Percentiles rank a stretch among this genome's conserved stretches.
Evolutionary conservation across 805 yeast genomes (phyloP).

Genomic region (Schwanniomyces yamadae): DNA sequence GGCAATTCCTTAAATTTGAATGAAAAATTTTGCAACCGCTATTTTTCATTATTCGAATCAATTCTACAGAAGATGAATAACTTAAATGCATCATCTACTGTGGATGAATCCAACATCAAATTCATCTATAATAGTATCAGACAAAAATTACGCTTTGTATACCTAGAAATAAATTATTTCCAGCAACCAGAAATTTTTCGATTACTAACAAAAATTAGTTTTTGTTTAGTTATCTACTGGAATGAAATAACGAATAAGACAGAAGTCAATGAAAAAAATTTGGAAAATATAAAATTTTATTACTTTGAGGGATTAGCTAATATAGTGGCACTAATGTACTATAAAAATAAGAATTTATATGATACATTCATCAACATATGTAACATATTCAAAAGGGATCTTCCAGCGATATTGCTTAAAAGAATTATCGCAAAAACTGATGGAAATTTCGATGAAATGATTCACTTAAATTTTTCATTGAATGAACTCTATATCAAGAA

Average conservation of each 20-base stretch:
- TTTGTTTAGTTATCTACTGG: slow-evolving; percentile 25
- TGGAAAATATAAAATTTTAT: slow-evolving; percentile 10
- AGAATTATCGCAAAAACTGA: slow-evolving; percentile 5
- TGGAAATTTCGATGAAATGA: background rate
- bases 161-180: slow-evolving; percentile 20
- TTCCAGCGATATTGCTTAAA: slow-evolving; percentile 17
- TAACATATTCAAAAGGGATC: slow-evolving; percentile 34
- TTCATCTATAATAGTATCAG: background rate
- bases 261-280: background rate
- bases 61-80: background rate
- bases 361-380: slow-evolving; percentile 41
- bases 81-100: background rate
- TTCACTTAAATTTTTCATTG: slow-evolving; percentile 6
- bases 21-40: slow-evolving; percentile 13
- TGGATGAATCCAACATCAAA: background rate
- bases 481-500: slow-evolving; percentile 24
- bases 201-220: slow-evolving; percentile 23
- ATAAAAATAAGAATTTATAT: slow-evolving; percentile 29
- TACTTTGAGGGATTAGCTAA: slow-evolving; percentile 38
- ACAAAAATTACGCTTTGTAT: slow-evolving; percentile 11
- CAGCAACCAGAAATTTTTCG: slow-evolving; percentile 12
- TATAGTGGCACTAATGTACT: slow-evolving; percentile 42
- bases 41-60: slow-evolving; percentile 7
- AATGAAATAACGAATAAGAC: slow-evolving; percentile 9
- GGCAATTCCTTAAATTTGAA: slow-evolving; percentile 23